Conservation (phyloP, 2,329 filamentous ascomycete genomes). For the Tympanopsis confertula region DNA sequence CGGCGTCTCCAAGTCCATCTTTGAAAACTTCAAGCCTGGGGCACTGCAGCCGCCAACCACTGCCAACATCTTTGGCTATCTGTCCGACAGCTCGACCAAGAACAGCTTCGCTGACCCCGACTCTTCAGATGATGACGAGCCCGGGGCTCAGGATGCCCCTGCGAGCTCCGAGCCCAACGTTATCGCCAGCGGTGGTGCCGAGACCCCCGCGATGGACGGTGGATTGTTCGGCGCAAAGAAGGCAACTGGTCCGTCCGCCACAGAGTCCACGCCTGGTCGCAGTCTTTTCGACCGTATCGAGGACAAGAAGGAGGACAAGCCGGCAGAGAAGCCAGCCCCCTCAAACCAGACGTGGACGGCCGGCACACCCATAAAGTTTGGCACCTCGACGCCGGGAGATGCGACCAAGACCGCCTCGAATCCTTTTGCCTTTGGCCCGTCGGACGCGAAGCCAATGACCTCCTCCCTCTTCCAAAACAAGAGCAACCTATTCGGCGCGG, state of each 20-base stretch:
- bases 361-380: conserved; percentile 42
- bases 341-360: conserved; percentile 35
- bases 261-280: conserved; percentile 30
- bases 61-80: conserved; percentile 46
- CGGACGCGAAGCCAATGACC: conserved; percentile 10
- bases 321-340: conserved; percentile 12
- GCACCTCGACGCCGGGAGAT: conserved; percentile 16
- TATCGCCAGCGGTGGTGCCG: conserved; percentile 23
- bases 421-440: conserved; percentile 9
- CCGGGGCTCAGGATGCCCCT: conserved; percentile 27
- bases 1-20: neutral
- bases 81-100: conserved; percentile 44
- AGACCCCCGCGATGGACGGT: conserved; percentile 17
- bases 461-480: neutral
- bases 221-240: conserved; percentile 6
- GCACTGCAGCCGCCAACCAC: neutral
- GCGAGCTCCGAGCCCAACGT: conserved; percentile 30
- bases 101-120: conserved; percentile 35
- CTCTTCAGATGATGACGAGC: conserved; percentile 28
- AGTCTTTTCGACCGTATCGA: conserved; percentile 44
- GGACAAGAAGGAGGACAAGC: conserved; percentile 14
- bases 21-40: neutral
- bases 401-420: conserved; percentile 18
- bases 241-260: conserved; percentile 21
- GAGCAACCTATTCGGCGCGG: neutral